Conservation (phyloP, 1,284 basidiomycete genomes). For the Malassezia equina region DNA sequence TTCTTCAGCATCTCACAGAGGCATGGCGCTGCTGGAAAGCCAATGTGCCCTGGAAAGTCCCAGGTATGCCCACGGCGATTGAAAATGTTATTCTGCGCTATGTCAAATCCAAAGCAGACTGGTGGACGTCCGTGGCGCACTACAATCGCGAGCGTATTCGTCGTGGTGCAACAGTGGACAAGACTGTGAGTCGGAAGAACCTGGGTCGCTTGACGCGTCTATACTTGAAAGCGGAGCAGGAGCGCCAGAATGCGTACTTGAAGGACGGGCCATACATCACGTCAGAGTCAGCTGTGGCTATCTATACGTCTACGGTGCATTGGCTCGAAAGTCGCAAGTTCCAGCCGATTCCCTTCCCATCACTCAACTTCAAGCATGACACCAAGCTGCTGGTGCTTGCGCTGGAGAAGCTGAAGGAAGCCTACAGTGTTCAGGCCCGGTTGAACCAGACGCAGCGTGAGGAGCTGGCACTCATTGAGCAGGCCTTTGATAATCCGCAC, state of each 20-base stretch:
- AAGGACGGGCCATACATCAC: constrained; percentile 48
- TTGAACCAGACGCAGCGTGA: constrained; percentile 47
- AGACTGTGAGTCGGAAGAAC: constrained; percentile 96
- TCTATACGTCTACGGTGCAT: constrained; percentile 46
- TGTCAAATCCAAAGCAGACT: constrained; percentile 98
- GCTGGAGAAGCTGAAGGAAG: constrained; percentile 46
- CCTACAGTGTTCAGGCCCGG: constrained; percentile 46
- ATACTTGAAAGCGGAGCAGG: constrained; percentile 48
- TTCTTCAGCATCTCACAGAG: constrained; percentile 90
- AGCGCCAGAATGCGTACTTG: constrained; percentile 46
- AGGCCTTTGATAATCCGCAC: constrained; percentile 48
- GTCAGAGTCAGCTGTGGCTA: constrained; percentile 43
- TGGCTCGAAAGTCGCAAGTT: constrained; percentile 47
- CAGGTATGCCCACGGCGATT: constrained; percentile 93
- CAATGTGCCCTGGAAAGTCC: constrained; percentile 95
- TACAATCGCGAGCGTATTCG: constrained; percentile 89
- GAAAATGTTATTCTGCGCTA: constrained; percentile 98
- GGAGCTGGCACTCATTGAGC: constrained; percentile 46
- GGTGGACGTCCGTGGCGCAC: constrained; percentile 90
- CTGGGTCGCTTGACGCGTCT: constrained; percentile 72
- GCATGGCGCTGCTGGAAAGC: constrained; percentile 97
- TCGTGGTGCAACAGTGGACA: constrained; percentile 95
- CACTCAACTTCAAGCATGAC: constrained; percentile 48
- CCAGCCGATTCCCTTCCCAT: constrained; percentile 47
- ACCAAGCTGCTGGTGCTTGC: constrained; percentile 45